Evolutionary conservation across 2,329 filamentous ascomycete species (phyloP).

Genomic region (Trichoderma lentiforme): DNA sequence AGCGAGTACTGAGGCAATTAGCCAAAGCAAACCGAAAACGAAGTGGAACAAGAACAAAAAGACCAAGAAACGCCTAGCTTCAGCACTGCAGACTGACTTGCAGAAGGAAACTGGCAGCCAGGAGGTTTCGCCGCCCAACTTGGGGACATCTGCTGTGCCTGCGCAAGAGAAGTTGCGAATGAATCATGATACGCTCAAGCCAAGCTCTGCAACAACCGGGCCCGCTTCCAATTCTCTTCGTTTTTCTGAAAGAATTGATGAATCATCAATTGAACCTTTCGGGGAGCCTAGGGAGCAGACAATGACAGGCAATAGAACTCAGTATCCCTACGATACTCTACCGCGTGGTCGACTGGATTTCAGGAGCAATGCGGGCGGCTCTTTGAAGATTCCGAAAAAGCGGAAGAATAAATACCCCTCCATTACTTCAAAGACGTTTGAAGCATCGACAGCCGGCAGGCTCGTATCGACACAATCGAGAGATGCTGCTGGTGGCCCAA

Average conservation of each 20-base stretch:
- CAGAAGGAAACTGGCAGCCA: background rate
- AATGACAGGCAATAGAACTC: background rate
- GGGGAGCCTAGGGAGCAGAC: background rate
- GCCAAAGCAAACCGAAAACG: slow-evolving; percentile 9
- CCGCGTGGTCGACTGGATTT: slow-evolving; percentile 24
- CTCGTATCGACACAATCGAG: slow-evolving; percentile 19
- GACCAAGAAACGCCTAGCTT: slow-evolving; percentile 25
- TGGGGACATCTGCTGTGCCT: background rate
- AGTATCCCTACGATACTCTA: slow-evolving; percentile 11
- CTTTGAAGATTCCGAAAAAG: slow-evolving; percentile 32
- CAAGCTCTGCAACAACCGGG: background rate
- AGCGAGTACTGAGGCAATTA: background rate
- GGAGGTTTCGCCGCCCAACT: background rate
- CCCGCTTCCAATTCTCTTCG: background rate
- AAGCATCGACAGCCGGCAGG: background rate
- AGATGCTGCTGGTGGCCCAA: slow-evolving; percentile 19
- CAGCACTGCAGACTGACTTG: background rate
- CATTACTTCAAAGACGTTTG: slow-evolving; percentile 1
- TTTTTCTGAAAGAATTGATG: slow-evolving; percentile 22
- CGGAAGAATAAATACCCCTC: slow-evolving; percentile 24
- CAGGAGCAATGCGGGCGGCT: slow-evolving; percentile 32
- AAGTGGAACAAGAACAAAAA: slow-evolving; percentile 23
- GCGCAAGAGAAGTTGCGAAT: background rate
- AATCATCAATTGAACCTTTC: background rate
- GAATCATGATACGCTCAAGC: background rate